A percentile compares a stretch with the other conserved stretches of the same genome.
Conservation (phyloP, 768 basidiomycete species). For the Russula sp. region DNA sequence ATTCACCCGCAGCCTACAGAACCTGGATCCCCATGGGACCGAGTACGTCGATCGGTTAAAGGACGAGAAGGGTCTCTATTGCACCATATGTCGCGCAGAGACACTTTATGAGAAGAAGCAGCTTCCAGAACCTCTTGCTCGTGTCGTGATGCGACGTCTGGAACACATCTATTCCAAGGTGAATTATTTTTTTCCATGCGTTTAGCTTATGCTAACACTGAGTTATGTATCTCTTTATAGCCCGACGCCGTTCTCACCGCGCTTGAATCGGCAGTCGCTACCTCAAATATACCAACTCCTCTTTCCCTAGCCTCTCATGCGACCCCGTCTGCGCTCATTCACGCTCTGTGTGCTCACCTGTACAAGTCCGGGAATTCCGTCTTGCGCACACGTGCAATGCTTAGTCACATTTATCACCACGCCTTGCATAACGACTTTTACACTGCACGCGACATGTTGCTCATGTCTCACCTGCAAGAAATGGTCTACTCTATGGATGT, state of each 20-base stretch:
- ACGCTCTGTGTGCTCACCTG: constrained; percentile 83
- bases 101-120: constrained; percentile 81
- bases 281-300: constrained; percentile 53
- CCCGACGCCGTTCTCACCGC: constrained; percentile 90
- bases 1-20: constrained; percentile 95
- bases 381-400: constrained; percentile 92
- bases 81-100: constrained; percentile 89
- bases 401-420: constrained; percentile 95
- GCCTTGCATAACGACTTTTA: constrained; percentile 96
- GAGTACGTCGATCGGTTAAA: constrained; percentile 97
- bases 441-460: constrained; percentile 93
- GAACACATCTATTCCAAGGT: constrained; percentile 99
- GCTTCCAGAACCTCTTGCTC: constrained; percentile 71
- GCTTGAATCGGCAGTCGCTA: constrained; percentile 65
- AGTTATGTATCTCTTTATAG: constrained; percentile 37
- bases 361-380: constrained; percentile 91
- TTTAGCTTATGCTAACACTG: constrained; percentile 7
- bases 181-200: constrained; percentile 10
- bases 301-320: constrained; percentile 52
- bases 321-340: constrained; percentile 72
- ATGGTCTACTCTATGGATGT: constrained; percentile 95
- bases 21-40: constrained; percentile 97
- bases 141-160: constrained; percentile 90
- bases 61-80: constrained; percentile 92
- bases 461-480: constrained; percentile 99